phyloP scores from a whole-genome alignment of 257 asterid genomes.

The Rhazya stricta region DNA sequence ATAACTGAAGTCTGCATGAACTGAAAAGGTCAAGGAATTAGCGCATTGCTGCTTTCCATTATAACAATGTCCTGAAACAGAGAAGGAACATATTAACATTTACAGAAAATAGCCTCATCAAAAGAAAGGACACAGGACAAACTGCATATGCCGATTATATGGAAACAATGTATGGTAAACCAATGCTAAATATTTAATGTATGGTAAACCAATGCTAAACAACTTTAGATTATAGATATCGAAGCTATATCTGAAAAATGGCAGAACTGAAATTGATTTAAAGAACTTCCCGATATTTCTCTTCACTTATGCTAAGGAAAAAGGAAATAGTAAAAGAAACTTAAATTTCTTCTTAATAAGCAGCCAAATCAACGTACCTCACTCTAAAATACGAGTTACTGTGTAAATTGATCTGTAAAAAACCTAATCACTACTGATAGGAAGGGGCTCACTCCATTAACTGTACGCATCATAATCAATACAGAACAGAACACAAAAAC shows the following conservation, averaged over 20 bases:
- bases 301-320: neutral
- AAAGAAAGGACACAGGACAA: neutral
- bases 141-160: neutral
- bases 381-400: neutral
- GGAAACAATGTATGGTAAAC: neutral
- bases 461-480: neutral
- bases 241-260: neutral
- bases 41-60: too few species aligned
- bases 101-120: neutral
- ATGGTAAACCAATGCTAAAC: too few species aligned
- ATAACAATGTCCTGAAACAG: conserved; percentile 11
- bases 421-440: neutral
- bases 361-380: neutral
- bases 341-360: neutral
- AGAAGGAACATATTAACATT: conserved; percentile 2
- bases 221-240: neutral
- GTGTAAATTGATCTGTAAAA: neutral
- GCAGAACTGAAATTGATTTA: neutral
- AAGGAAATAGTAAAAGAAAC: neutral
- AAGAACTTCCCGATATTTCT: neutral
- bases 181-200: neutral
- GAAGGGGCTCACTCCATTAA: neutral
- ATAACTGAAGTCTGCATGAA: too few species aligned
- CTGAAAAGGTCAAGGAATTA: too few species aligned
- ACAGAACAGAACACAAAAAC: neutral